Evolutionary conservation across 495 filamentous ascomycete genomes (phyloP).

Genomic region (Aspergillus nanangensis): DNA sequence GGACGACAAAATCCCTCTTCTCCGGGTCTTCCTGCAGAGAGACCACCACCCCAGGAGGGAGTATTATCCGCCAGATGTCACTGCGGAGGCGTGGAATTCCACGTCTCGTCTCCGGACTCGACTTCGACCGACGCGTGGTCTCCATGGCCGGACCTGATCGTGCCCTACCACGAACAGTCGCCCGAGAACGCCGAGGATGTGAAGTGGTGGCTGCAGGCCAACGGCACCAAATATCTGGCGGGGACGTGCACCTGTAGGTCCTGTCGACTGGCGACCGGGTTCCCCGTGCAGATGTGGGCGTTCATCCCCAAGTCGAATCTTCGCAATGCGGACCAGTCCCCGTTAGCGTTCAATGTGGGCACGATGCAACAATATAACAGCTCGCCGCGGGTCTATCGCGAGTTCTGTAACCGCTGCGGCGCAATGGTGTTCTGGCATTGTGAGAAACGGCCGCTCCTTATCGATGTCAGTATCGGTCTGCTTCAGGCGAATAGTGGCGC

Average conservation of each 20-base stretch:
- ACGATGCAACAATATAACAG: conserved; percentile 51
- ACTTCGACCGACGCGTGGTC: conserved; percentile 37
- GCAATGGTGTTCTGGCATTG: conserved; percentile 66
- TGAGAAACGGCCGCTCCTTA: conserved; percentile 47
- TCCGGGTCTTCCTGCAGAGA: too few relatives aligned
- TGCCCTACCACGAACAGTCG: conserved; percentile 39
- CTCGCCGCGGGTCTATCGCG: conserved; percentile 49
- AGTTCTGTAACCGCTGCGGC: conserved; percentile 62
- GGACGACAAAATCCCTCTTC: too few relatives aligned
- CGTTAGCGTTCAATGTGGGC: conserved; percentile 41
- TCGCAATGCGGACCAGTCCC: conserved; percentile 29
- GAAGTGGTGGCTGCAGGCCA: conserved; percentile 49
- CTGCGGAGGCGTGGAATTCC: conserved; percentile 42
- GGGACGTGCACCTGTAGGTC: conserved; percentile 62
- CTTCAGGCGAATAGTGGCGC: conserved; percentile 48
- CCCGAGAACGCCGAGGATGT: conserved; percentile 38
- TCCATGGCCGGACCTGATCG: conserved; percentile 49
- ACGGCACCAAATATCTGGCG: conserved; percentile 51
- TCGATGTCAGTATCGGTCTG: conserved; percentile 64
- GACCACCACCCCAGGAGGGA: too few relatives aligned
- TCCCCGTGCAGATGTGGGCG: conserved; percentile 65
- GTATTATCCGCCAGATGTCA: conserved; percentile 38
- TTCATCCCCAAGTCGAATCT: conserved; percentile 64
- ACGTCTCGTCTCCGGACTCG: conserved; percentile 35
- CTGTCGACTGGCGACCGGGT: conserved; percentile 59